phyloP scores from a whole-genome alignment of 1,139 yeast species.

The Tardiomyces blankii region DNA sequence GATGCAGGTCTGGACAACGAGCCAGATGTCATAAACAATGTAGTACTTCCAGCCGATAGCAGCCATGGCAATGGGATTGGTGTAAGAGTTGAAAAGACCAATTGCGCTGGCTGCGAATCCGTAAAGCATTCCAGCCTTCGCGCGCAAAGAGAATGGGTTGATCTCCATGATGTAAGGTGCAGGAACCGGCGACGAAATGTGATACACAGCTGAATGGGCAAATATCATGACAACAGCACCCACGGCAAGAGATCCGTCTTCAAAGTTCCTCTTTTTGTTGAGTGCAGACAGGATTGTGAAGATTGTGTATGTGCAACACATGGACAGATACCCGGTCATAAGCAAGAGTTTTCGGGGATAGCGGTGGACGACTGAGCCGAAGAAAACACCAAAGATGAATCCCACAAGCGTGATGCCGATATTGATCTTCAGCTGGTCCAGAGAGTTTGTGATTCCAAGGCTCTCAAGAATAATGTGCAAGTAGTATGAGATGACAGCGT shows the following conservation, averaged over 20 bases:
- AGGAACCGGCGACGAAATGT: constrained; percentile 17
- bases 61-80: constrained; percentile 31
- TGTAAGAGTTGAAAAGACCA: constrained; percentile 32
- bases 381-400: constrained; percentile 22
- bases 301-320: constrained; percentile 12
- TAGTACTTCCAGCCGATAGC: constrained; percentile 27
- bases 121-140: constrained; percentile 24
- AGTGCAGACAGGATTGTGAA: constrained; percentile 18
- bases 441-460: constrained; percentile 33
- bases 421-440: constrained; percentile 24
- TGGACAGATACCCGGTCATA: constrained; percentile 21
- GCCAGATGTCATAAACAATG: constrained; percentile 27
- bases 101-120: constrained; percentile 14
- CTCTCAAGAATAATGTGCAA: constrained; percentile 32
- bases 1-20: constrained; percentile 47
- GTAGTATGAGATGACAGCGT: constrained; percentile 37
- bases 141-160: constrained; percentile 29
- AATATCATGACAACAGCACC: constrained; percentile 16
- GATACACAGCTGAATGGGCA: constrained; percentile 4
- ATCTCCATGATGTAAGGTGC: constrained; percentile 29
- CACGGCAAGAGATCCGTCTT: constrained; percentile 10
- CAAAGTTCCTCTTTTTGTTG: constrained; percentile 12
- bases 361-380: constrained; percentile 22
- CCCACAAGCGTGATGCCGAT: constrained; percentile 26
- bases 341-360: constrained; percentile 29